Percentiles rank a stretch among this genome's conserved stretches.
Evolutionary conservation across 805 yeast genomes (phyloP).

Genomic region (Grigorovia yakushimaensis): DNA sequence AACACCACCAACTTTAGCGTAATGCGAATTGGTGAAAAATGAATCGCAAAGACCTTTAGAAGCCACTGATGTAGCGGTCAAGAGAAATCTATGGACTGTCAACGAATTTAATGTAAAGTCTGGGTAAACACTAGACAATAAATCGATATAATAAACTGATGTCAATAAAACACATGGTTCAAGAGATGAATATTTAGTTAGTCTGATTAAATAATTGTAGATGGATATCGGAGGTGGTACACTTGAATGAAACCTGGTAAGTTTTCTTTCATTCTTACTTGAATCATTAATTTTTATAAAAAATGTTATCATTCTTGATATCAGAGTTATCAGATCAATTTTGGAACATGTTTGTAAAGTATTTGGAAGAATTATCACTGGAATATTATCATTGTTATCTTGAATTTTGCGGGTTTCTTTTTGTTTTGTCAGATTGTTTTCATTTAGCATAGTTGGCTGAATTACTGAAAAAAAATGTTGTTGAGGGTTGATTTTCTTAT

Average conservation of each 20-base stretch:
- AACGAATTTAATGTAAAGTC: slow-evolving; percentile 78
- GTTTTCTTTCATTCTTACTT: slow-evolving; percentile 11
- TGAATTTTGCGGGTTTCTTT: background rate
- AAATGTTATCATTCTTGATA: slow-evolving; percentile 72
- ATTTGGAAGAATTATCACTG: slow-evolving; percentile 22
- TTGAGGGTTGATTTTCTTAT: too few species aligned
- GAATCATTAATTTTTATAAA: slow-evolving; percentile 66
- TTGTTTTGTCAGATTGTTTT: background rate
- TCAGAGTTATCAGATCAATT: slow-evolving; percentile 58
- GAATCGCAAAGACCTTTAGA: slow-evolving; percentile 89
- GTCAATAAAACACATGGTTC: slow-evolving; percentile 76
- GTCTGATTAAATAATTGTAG: slow-evolving; percentile 61
- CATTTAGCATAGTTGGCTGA: background rate
- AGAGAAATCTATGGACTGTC: slow-evolving; percentile 84
- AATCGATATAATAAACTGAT: slow-evolving; percentile 82
- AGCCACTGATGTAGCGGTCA: slow-evolving; percentile 86
- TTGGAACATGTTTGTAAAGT: slow-evolving; percentile 56
- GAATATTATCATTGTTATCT: background rate
- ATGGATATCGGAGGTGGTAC: slow-evolving; percentile 85
- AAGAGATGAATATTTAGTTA: slow-evolving; percentile 74
- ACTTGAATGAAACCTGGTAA: slow-evolving; percentile 89
- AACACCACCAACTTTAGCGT: slow-evolving; percentile 94
- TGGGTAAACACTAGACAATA: slow-evolving; percentile 67
- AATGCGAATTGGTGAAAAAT: slow-evolving; percentile 86
- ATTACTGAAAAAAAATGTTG: background rate